Base-by-base conservation (phyloP, 1,284 basidiomycete genomes). In the Termitomyces sp. region DNA sequence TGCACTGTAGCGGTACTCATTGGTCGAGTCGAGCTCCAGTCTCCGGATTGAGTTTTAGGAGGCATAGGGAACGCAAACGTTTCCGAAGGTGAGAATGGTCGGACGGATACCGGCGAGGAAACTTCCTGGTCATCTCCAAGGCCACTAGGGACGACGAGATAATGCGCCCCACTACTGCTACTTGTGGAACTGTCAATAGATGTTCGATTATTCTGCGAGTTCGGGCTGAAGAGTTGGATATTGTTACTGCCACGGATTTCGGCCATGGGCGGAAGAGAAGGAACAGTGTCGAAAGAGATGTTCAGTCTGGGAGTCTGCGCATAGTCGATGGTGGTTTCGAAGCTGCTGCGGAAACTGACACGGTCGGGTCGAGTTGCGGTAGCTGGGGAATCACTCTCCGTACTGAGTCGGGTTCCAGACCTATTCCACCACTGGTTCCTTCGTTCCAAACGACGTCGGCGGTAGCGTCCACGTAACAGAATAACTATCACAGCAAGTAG, bases 41-140 rank as follows among this genome's bases (percentile, higher is more conserved):
- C 67, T 39, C 66, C 65, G 3, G 60, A 62, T 8, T 65, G 59
- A 28, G 52, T 12, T 33, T 49, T 62, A 8, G 85, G 85, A 3
- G 85, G 84, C 55, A 77, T 78, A 1, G 85, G 85, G 71, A 87
- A 87, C 4, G 80, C 66, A 68, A 84, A 86, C 1, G 77, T 75
- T 62, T 88, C 85, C 7, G 79, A 77, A 15, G 81, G 79, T 0
- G 83, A 81, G 70, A 84, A 86, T 0, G 83, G 83, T 31, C 80
- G 77, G 10, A 83, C 83, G 38, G 75, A 81, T 73, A 85, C 82
- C 10, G 81, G 79, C 1, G 79, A 75, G 2, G 66, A 58, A 40
- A 59, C 50, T 45, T 68, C 69, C 24, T 64, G 63, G 8, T 64
- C 59, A 10, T 61, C 47, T 39, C 61, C 7, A 34, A 42, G 43